Percentiles rank a stretch among this genome's conserved stretches.
Conservation (phyloP, 2,329 filamentous ascomycete genomes). For the Botryotinia narcissicola region DNA sequence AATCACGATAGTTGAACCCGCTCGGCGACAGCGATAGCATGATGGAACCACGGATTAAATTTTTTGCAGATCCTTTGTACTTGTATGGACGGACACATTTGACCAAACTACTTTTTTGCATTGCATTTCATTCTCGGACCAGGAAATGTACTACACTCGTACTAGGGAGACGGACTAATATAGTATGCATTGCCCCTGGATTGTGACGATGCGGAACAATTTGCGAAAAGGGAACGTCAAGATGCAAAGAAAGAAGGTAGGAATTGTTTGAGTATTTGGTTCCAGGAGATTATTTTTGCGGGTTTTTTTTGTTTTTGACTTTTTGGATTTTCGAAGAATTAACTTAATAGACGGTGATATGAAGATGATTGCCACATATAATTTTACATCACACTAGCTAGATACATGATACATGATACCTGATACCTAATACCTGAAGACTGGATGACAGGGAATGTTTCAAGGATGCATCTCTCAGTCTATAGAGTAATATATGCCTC, state of each 20-base stretch:
- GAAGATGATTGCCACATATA: not conserved
- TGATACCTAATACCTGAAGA: not conserved
- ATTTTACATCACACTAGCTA: not conserved
- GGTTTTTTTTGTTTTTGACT: not conserved
- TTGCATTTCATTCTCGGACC: not conserved
- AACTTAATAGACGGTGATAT: not conserved
- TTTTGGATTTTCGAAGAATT: no score
- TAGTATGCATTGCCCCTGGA: not conserved
- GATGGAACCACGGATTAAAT: not conserved
- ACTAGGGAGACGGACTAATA: not conserved
- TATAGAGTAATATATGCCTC: conserved; percentile 8
- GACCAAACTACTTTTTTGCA: not conserved
- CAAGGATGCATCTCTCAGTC: not conserved
- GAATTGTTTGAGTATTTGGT: not conserved
- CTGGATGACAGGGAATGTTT: not conserved
- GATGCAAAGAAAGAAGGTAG: not conserved
- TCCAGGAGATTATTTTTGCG: not conserved
- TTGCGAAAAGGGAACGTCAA: not conserved
- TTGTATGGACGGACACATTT: not conserved
- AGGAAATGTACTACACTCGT: not conserved
- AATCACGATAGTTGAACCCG: not conserved
- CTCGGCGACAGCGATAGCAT: conserved; percentile 1
- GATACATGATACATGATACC: no score
- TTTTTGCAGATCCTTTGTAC: not conserved
- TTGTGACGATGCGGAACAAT: conserved; percentile 1